Conservation (phyloP, 805 yeast genomes). For the Ogataea henricii region DNA sequence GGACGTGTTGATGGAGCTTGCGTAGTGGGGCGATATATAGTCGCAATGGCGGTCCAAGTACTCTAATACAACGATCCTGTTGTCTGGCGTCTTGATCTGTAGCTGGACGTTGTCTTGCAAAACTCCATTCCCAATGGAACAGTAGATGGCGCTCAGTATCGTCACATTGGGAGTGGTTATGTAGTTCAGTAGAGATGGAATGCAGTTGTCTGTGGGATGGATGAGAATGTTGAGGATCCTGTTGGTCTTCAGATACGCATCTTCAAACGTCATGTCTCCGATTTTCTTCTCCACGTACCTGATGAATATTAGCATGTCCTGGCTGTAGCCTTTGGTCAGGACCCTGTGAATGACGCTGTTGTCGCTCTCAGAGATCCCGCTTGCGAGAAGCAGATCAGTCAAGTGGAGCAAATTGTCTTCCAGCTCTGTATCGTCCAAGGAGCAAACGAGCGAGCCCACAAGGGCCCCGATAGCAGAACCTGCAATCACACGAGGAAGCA, state of each 20-base stretch:
- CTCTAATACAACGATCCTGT: slow-evolving; percentile 44
- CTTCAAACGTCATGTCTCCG: slow-evolving; percentile 90
- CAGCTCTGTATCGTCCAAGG: slow-evolving; percentile 67
- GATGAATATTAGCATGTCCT: slow-evolving; percentile 77
- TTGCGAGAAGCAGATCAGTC: slow-evolving; percentile 46
- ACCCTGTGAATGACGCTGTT: slow-evolving; percentile 77
- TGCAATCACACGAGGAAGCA: slow-evolving; percentile 82
- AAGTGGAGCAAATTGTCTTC: slow-evolving; percentile 42
- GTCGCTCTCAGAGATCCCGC: slow-evolving; percentile 32
- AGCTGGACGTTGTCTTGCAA: slow-evolving; percentile 63
- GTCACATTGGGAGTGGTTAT: slow-evolving; percentile 92
- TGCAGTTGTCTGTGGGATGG: slow-evolving; percentile 71
- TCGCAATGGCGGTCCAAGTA: slow-evolving; percentile 38
- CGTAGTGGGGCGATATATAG: slow-evolving; percentile 46
- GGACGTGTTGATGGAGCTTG: slow-evolving; percentile 31
- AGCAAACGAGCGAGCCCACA: slow-evolving; percentile 83
- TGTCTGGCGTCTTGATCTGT: slow-evolving; percentile 56
- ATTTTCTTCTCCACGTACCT: slow-evolving; percentile 74
- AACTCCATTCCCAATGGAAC: slow-evolving; percentile 76
- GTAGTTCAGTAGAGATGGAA: slow-evolving; percentile 79
- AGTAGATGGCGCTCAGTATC: slow-evolving; percentile 86
- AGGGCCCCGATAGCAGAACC: slow-evolving; percentile 96
- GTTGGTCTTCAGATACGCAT: slow-evolving; percentile 79
- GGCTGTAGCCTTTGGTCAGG: slow-evolving; percentile 78
- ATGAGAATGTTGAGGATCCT: slow-evolving; percentile 81